phyloP scores from a whole-genome alignment of 108 stramenopile species.

The Skeletonema costatum region DNA sequence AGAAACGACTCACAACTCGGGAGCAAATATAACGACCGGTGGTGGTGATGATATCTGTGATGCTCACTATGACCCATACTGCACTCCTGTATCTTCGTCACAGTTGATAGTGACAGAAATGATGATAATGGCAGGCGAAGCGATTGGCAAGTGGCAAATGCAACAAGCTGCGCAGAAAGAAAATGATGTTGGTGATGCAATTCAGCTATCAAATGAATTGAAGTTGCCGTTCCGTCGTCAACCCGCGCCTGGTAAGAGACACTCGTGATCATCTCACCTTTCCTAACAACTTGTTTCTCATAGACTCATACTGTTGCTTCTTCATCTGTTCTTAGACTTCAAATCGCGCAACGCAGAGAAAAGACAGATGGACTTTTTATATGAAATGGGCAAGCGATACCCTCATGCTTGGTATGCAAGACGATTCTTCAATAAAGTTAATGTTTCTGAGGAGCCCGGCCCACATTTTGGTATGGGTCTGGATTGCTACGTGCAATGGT shows the following conservation, averaged over 20 bases:
- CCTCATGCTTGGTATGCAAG: constrained; percentile 82
- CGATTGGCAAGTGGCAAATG: constrained; percentile 72
- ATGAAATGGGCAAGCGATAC: constrained; percentile 62
- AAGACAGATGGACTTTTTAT: constrained; percentile 54
- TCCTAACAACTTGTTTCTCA: not conserved
- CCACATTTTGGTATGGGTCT: constrained; percentile 83
- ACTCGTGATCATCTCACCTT: not conserved
- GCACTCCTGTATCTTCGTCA: constrained; percentile 62
- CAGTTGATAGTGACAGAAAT: constrained; percentile 76
- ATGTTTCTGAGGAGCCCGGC: constrained; percentile 44
- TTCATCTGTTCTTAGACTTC: constrained; percentile 39
- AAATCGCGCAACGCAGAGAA: constrained; percentile 49
- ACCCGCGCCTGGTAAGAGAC: constrained; percentile 50
- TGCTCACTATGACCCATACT: constrained; percentile 32
- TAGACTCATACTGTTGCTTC: not conserved
- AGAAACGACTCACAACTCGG: constrained; percentile 72
- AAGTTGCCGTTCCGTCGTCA: constrained; percentile 70
- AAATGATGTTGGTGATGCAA: not conserved
- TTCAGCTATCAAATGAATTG: constrained; percentile 42
- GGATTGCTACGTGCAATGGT: constrained; percentile 83
- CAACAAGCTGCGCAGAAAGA: constrained; percentile 26
- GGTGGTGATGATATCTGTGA: constrained; percentile 1
- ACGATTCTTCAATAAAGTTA: constrained; percentile 69
- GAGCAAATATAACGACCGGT: constrained; percentile 59
- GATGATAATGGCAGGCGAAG: constrained; percentile 89